Percentiles rank a stretch among this genome's conserved stretches.
These are phyloP conservation scores for Paramecium sexaurelia DNA, from an alignment of 73 alveolate genomes.

Conservation along the genomic window DNA sequence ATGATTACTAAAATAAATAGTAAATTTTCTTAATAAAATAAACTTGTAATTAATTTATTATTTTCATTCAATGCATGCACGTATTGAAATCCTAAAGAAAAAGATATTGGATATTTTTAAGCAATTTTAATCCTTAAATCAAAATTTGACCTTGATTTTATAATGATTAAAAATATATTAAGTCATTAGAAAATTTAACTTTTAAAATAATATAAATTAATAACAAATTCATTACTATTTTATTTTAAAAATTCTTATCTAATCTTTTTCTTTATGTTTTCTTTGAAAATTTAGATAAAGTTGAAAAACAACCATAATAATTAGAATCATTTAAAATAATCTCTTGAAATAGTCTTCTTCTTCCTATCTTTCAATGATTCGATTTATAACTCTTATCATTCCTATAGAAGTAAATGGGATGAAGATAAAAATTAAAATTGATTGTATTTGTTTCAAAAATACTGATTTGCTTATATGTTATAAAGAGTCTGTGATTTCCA, in stretches of 20 bases:
- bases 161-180: too few relatives aligned
- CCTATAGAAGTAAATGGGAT: constrained; percentile 70
- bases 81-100: too few relatives aligned
- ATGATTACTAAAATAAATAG: background rate
- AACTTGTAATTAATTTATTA: background rate
- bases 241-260: background rate
- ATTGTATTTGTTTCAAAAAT: constrained; percentile 3
- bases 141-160: too few relatives aligned
- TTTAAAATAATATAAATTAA: background rate
- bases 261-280: background rate
- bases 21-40: too few relatives aligned
- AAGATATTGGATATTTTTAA: too few relatives aligned
- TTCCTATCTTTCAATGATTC: background rate
- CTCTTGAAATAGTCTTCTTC: background rate
- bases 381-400: constrained; percentile 22
- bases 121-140: too few relatives aligned
- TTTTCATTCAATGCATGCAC: too few relatives aligned
- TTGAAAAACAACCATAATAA: background rate
- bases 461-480: constrained; percentile 3
- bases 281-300: background rate
- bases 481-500: constrained; percentile 53
- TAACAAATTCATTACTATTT: background rate
- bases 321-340: background rate
- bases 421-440: constrained; percentile 36
- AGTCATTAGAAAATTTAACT: too few relatives aligned